phyloP scores from a whole-genome alignment of 1,284 basidiomycete genomes.

The Afroboletus lepidellus region DNA sequence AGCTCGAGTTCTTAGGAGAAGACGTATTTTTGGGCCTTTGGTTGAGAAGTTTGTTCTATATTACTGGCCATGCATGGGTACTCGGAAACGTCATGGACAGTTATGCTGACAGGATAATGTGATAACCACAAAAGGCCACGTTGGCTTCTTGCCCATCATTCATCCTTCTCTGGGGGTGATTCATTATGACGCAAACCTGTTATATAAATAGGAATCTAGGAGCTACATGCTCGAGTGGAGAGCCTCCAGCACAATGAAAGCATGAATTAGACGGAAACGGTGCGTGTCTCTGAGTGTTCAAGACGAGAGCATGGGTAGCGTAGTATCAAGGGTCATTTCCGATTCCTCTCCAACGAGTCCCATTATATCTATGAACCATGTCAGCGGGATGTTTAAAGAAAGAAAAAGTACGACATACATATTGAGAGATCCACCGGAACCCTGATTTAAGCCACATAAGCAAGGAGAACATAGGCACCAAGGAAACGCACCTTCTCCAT shows the following conservation, averaged over 20 bases:
- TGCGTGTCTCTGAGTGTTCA: slow-evolving; percentile 14
- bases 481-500: slow-evolving; percentile 79
- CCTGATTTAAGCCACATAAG: slow-evolving; percentile 41
- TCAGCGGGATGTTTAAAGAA: slow-evolving; percentile 14
- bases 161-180: background rate
- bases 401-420: slow-evolving; percentile 50
- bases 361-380: slow-evolving; percentile 29
- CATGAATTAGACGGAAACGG: slow-evolving; percentile 15
- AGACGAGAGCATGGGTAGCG: slow-evolving; percentile 20
- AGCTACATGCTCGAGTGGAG: slow-evolving; percentile 14
- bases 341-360: slow-evolving; percentile 1
- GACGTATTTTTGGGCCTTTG: slow-evolving; percentile 76
- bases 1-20: slow-evolving; percentile 82
- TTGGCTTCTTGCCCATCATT: background rate
- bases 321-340: slow-evolving; percentile 17
- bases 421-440: slow-evolving; percentile 99
- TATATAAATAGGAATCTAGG: slow-evolving; percentile 27
- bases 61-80: slow-evolving; percentile 76
- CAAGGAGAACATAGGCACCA: background rate
- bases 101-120: slow-evolving; percentile 35
- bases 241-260: slow-evolving; percentile 13
- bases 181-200: slow-evolving; percentile 1
- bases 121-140: background rate
- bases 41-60: slow-evolving; percentile 73
- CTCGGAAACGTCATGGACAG: slow-evolving; percentile 60